Base-by-base conservation (phyloP, 306 rosid species). In the Gastrolobium bilobum region DNA sequence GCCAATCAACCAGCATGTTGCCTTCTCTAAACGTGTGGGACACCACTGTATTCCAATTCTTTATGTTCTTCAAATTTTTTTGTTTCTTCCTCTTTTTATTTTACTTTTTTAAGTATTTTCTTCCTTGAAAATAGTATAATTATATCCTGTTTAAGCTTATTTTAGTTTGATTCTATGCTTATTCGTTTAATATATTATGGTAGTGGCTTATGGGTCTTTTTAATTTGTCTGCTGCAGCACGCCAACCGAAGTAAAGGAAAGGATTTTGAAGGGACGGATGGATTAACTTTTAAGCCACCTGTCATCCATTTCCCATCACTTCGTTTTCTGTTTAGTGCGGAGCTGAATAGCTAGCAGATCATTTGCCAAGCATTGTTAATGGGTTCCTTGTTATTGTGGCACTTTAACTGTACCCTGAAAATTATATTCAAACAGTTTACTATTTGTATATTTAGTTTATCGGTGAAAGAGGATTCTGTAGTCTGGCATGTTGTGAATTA, bases 211-310 rank as follows among this genome's bases (percentile, higher is more conserved):
- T 63, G 77, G 68, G 26, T 65, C 6, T 68, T 59, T 70, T 10
- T 46, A 14, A 68, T 84, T 58, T 31, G 67, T 34, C 40, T 77
- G 60, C 46, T 86, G 87, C 98, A 96, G 98, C 69, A 96, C 97
- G 1, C 96, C 97, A 52, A 91, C 93, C 5, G 98, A 96, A 88
- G 94, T 96, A 60, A 89, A 87, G 84, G 99, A 96, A 77, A 90
- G 92, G 84, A 89, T 93, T 88, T 87, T 96, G 88, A 96, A 93
- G 83, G 97, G 99, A 80, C 89, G 99, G 77, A 96, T 91, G 99
- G 99, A 96, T 79, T 96, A 86, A 86, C 50, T 57, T 73, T 3
- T 29, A 68, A 39, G 76, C 53, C 44, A 40, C 30, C 60, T 44
- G 56, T 53, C 52, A 50, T 31, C 67, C 29, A 42, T 26, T 67